Conservation (phyloP, 257 asterid genomes). For the Echium plantagineum region DNA sequence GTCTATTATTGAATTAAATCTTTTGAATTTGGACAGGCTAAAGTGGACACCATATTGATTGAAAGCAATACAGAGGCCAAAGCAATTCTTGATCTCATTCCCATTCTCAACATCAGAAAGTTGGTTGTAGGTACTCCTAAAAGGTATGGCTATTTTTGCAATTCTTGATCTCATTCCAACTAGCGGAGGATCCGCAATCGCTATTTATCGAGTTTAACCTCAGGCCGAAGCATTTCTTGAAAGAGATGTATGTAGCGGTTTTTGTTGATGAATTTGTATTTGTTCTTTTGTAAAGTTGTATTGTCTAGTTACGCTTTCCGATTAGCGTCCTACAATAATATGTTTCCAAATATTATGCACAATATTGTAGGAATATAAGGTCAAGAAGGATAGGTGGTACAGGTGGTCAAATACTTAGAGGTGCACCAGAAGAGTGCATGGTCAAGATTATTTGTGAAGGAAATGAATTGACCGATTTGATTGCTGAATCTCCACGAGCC, state of each 20-base stretch:
- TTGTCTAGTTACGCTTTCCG: no score
- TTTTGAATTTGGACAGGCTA: conserved; percentile 23
- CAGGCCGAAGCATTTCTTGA: no score
- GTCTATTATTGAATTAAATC: no score
- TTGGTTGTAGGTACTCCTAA: conserved; percentile 50
- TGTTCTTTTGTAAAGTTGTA: no score
- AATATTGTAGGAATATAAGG: conserved; percentile 32
- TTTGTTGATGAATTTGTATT: no score
- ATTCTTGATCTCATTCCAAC: no score
- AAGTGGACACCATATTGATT: conserved; percentile 62
- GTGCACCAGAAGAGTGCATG: conserved; percentile 59
- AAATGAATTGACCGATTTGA: conserved; percentile 30
- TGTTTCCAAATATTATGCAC: no score
- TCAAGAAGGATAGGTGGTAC: conserved; percentile 32
- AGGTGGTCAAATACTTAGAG: conserved; percentile 33
- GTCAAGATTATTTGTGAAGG: conserved; percentile 73
- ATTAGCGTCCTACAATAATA: no score
- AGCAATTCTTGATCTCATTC: conserved; percentile 71
- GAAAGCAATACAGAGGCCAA: conserved; percentile 73
- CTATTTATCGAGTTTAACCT: no score
- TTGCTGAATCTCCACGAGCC: conserved; percentile 15
- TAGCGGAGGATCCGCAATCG: no score
- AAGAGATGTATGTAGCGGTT: no score
- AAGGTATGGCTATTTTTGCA: conserved; percentile 34
- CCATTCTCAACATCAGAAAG: conserved; percentile 58